Evolutionary conservation across 345 rosid genomes (phyloP).

Genomic region (Passiflora organensis): DNA sequence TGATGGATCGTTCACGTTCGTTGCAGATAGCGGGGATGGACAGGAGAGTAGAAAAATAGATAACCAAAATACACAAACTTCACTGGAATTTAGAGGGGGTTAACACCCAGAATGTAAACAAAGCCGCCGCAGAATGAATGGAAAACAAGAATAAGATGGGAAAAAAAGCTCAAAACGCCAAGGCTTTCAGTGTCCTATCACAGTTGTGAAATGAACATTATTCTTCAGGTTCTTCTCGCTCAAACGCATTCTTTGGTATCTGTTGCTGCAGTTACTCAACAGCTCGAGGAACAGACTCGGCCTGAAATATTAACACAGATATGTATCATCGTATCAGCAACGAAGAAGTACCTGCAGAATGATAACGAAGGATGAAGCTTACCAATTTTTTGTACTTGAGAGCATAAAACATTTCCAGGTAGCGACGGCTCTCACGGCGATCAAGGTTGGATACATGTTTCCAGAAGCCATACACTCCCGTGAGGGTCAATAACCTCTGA

Average conservation of each 20-base stretch:
- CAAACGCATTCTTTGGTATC: neutral
- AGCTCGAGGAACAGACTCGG: constrained; percentile 71
- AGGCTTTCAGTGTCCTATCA: constrained; percentile 12
- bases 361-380: too few species aligned
- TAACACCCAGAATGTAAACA: constrained; percentile 11
- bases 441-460: constrained; percentile 91
- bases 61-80: constrained; percentile 7
- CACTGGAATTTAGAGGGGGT: constrained; percentile 15
- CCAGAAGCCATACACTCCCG: constrained; percentile 93
- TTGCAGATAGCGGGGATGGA: too few species aligned
- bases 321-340: neutral
- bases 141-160: neutral
- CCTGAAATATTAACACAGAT: constrained; percentile 39
- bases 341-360: too few species aligned
- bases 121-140: constrained; percentile 3
- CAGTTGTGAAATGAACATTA: constrained; percentile 18
- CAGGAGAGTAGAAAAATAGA: neutral
- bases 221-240: constrained; percentile 14
- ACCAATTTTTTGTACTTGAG: constrained; percentile 80
- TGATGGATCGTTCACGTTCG: too few species aligned
- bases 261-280: constrained; percentile 15
- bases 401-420: constrained; percentile 90
- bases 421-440: constrained; percentile 75
- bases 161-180: constrained; percentile 2
- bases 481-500: constrained; percentile 73